A percentile compares a stretch with the other conserved stretches of the same genome.
Conservation (phyloP, 306 rosid species). For the Senna siamea region DNA sequence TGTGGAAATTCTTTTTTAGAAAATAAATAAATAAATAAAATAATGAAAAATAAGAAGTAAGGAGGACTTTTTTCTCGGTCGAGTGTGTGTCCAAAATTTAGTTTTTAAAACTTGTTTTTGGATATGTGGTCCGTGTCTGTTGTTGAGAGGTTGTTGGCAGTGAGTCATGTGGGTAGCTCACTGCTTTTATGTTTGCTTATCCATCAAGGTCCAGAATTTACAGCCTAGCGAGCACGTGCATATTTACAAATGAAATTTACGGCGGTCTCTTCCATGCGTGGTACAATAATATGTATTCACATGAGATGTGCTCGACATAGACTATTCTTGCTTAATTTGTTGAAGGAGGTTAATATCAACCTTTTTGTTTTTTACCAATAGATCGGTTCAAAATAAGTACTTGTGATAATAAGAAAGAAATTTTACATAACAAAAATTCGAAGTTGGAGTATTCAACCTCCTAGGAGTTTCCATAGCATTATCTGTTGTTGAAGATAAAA, state of each 20-base stretch:
- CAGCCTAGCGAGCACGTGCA: constrained; percentile 32
- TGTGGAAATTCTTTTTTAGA: not conserved
- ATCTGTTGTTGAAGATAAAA: too few species aligned
- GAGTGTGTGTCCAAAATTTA: not conserved
- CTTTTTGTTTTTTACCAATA: too few species aligned
- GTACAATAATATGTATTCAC: constrained; percentile 1
- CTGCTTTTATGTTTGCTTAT: not conserved
- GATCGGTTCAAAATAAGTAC: too few species aligned
- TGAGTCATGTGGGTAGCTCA: not conserved
- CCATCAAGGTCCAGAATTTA: constrained; percentile 3
- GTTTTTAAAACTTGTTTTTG: not conserved
- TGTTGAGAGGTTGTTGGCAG: constrained; percentile 4
- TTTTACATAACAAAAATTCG: too few species aligned
- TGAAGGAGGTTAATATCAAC: too few species aligned
- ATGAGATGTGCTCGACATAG: not conserved
- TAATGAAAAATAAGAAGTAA: not conserved
- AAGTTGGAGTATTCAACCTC: too few species aligned
- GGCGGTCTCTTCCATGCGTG: not conserved
- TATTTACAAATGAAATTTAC: constrained; percentile 3
- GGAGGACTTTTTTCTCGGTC: not conserved
- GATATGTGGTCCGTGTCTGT: not conserved
- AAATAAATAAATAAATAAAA: too few species aligned
- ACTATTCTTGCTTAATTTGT: too few species aligned
- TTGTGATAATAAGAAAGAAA: too few species aligned
- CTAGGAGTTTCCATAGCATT: too few species aligned